These are phyloP conservation scores for Melampsora abietis-canadensis DNA, from an alignment of 1,284 basidiomycete species.

Conservation along the genomic window DNA sequence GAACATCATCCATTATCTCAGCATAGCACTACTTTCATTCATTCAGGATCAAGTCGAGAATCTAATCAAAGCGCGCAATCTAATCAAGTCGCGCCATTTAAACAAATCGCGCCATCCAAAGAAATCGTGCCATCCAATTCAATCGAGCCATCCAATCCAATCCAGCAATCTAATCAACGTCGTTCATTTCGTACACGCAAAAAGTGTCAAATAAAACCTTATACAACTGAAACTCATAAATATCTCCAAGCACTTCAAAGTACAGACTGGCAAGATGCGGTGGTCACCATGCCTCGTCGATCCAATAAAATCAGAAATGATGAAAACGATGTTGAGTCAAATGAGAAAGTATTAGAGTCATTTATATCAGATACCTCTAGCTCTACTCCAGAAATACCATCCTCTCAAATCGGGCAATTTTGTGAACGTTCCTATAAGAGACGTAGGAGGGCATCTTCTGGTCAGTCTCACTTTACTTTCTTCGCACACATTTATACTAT, in stretches of 20 bases:
- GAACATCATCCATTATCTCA: too few species aligned
- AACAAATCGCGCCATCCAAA: too few species aligned
- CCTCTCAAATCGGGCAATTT: neutral
- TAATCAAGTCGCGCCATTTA: too few species aligned
- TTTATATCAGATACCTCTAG: neutral
- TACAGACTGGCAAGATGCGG: slow-evolving; percentile 7
- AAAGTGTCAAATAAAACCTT: neutral
- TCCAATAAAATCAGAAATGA: neutral
- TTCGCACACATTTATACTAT: neutral
- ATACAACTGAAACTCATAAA: slow-evolving; percentile 3
- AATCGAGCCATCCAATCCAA: neutral
- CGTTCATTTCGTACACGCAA: neutral
- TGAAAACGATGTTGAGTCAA: neutral
- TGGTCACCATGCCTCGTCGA: neutral
- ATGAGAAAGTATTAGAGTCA: neutral
- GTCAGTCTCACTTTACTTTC: neutral
- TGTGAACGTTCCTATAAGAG: neutral
- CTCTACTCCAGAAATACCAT: neutral
- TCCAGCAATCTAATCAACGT: neutral
- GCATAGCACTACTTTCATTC: too few species aligned
- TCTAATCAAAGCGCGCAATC: too few species aligned
- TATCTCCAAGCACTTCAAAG: neutral
- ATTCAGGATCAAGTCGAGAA: too few species aligned
- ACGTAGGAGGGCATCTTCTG: neutral
- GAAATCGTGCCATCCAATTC: too few species aligned